Base-by-base conservation (phyloP, 352 stramenopile genomes). In the Globisporangium carolinianum region DNA sequence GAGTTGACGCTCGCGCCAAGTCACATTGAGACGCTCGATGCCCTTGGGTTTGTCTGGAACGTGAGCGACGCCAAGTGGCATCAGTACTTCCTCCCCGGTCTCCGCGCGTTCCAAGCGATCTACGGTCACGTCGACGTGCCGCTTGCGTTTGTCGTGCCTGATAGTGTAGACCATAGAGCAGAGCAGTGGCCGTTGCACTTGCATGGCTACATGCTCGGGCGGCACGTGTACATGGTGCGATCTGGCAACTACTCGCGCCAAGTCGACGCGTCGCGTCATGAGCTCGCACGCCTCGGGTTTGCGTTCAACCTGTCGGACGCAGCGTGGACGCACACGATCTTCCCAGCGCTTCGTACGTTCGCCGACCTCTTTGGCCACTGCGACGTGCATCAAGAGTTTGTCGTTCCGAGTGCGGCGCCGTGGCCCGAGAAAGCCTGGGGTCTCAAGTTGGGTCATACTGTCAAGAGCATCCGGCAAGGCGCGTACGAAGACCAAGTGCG, bases 11-110 rank as follows among this genome's bases (percentile, higher is more conserved):
- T 93, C 6, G 73, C 89, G 41, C 68, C 74, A 38, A 68, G 77
- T 7, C 69, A 95, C 8, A 77, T 82, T 47, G 68, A 86, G 0
- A 71, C 85, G 39, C 73, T 98, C n/a, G 83, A 98, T 57, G 67
- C 68, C 7, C 64, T 98, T 6, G 92, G 89, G 4, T 98, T 98
- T 69, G 75, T 97, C 18, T 98, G 94, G 92, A 83, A 81, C 50
- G 81, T 89, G 53, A 51, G 81, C 67, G 73, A 89, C 57, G 70
- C 80, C 70, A 85, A 91, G 68, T 73, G 75, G 87, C 62, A 86
- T 39, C 56, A 75, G 54, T 83, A 85, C 46, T 89, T 89, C 39
- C 43, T 93, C 11, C 83, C 83, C 0, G 79, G 79, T 0, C 55
- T 93, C 32, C 63, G 68, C 5, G 53, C 69, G 18, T 93, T 76